Base-by-base conservation (phyloP, 78 protist genomes). In the Dictyostelium purpureum region DNA sequence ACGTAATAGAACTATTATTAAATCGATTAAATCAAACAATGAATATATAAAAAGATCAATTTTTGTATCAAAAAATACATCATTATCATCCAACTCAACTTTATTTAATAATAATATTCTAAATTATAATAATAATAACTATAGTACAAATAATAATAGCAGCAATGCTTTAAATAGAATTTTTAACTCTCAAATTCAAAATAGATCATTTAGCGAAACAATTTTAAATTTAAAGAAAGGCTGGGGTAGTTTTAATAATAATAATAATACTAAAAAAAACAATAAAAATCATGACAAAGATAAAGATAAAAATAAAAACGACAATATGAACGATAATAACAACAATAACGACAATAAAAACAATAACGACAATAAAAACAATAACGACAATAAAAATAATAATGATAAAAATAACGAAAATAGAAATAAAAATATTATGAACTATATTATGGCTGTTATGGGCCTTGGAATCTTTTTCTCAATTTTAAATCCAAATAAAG, bases 201-300 rank as follows among this genome's bases (percentile, higher is more conserved):
- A 63, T 33, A 63, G 11, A n/a, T 63, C 71, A 63, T 33, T 63
- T 28, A 63, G 19, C 2, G 71, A 63, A 33, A 33, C 71, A 63
- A 63, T 63, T 31, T 31, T 63, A 14, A 38, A 56, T 16, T n/a
- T 18, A 37, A 19, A n/a, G 14, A 18, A 35, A 67, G 76, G 76
- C 5, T 67, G 76, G 76, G 76, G 76, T 40, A 67, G 21, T n/a
- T 67, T 67, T 19, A 43, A 63, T 33, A 52, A 52, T 19, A 52
- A 19, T 0, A 19, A 52, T 28, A 69, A 42, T 18, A 65, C n/a
- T 7, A 40, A 67, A 5, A 67, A 40, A 6, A 38, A 67, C 3
- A 11, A 69, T 4, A 65, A 65, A 12, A 45, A 37, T 9, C 28
- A 19, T 0, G 35, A 33, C 1, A 21, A 74, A 16, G 38, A 79